A percentile compares a stretch with the other conserved stretches of the same genome.
Evolutionary conservation across 1,284 basidiomycete genomes (phyloP).

Genomic region (Chondrostereum purpureum): DNA sequence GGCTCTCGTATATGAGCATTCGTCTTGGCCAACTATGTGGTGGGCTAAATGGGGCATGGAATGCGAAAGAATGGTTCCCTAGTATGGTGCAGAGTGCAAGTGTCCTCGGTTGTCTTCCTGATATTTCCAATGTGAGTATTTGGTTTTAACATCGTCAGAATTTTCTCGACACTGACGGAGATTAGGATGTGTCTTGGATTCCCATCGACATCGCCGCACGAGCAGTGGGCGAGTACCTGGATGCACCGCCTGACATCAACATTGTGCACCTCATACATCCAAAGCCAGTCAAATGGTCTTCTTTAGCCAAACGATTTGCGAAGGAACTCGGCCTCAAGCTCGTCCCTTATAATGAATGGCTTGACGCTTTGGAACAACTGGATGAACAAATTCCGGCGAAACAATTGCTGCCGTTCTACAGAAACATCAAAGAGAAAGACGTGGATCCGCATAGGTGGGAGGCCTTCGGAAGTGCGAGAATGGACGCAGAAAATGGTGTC

Average conservation of each 20-base stretch:
- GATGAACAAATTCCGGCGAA: constrained; percentile 1
- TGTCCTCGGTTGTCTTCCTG: constrained; percentile 11
- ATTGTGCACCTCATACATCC: constrained; percentile 17
- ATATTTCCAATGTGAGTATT: neutral
- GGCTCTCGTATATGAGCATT: neutral
- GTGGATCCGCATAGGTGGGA: neutral
- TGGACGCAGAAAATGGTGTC: neutral
- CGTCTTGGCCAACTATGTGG: constrained; percentile 19
- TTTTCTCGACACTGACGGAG: constrained; percentile 16
- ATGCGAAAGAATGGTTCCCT: constrained; percentile 28
- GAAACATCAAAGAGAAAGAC: neutral
- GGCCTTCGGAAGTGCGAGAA: neutral
- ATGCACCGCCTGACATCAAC: constrained; percentile 1
- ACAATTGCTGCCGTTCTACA: constrained; percentile 1
- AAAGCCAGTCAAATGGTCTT: constrained; percentile 7
- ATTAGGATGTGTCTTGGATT: constrained; percentile 25
- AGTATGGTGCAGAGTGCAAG: constrained; percentile 19
- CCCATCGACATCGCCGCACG: constrained; percentile 24
- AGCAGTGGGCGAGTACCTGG: constrained; percentile 20
- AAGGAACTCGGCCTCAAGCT: constrained; percentile 7
- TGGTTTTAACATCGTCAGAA: constrained; percentile 19
- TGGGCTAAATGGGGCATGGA: constrained; percentile 23
- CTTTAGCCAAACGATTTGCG: neutral
- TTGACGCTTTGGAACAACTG: constrained; percentile 8
- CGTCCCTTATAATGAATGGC: constrained; percentile 11